Evolutionary conservation across 2,329 filamentous ascomycete species (phyloP).

Genomic region (Fusarium sp.): DNA sequence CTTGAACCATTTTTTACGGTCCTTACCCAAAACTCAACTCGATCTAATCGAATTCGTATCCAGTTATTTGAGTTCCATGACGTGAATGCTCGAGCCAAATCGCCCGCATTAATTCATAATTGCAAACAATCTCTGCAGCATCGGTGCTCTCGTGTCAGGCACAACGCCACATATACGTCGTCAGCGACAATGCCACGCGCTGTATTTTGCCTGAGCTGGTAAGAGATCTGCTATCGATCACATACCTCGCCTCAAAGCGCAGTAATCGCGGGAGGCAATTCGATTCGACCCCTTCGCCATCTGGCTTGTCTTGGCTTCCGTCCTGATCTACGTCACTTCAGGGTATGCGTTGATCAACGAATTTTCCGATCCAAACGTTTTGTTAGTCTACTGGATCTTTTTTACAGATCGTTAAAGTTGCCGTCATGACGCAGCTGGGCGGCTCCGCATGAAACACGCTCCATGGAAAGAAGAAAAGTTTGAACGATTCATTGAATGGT

Average conservation of each 20-base stretch:
- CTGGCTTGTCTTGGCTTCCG: constrained; percentile 24
- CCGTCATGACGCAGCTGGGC: constrained; percentile 20
- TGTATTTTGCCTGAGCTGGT: constrained; percentile 14
- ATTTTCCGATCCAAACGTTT: constrained; percentile 11
- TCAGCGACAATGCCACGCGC: constrained; percentile 21
- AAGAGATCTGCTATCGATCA: constrained; percentile 31
- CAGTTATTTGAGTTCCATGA: constrained; percentile 18
- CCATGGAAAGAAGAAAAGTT: background rate
- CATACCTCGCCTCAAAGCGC: constrained; percentile 13
- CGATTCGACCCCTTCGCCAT: constrained; percentile 19
- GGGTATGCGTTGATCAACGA: constrained; percentile 29
- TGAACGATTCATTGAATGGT: constrained; percentile 3
- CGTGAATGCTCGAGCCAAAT: constrained; percentile 7
- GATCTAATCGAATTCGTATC: background rate
- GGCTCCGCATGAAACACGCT: background rate
- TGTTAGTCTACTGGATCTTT: background rate
- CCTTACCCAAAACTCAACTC: background rate
- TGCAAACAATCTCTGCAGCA: background rate
- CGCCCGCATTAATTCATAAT: background rate
- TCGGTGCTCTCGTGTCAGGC: constrained; percentile 2
- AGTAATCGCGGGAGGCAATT: constrained; percentile 17
- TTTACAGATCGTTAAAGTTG: constrained; percentile 13
- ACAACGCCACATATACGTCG: constrained; percentile 29
- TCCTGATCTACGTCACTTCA: constrained; percentile 30
- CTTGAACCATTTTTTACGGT: background rate